A percentile compares a stretch with the other conserved stretches of the same genome.
phyloP scores from a whole-genome alignment of 2,329 filamentous ascomycete genomes.

The Aspergillus udagawae region DNA sequence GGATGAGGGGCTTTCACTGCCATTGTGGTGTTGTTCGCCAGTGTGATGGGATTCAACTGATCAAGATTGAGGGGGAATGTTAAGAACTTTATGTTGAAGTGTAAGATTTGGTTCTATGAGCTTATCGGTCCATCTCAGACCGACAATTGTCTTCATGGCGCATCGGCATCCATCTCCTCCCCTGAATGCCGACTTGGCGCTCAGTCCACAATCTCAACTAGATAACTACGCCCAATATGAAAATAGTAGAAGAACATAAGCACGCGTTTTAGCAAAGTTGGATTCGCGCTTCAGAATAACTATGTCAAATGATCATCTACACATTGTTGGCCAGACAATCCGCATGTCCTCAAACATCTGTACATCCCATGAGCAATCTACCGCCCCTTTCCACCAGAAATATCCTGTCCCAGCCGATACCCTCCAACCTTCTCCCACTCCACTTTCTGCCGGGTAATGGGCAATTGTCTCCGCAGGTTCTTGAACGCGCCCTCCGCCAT shows the following conservation, averaged over 20 bases:
- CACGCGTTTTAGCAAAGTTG: too few species aligned
- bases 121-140: background rate
- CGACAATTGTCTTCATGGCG: background rate
- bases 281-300: background rate
- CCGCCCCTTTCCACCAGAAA: slow-evolving; percentile 60
- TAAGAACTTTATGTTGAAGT: background rate
- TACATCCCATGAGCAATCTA: slow-evolving; percentile 3
- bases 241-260: too few species aligned
- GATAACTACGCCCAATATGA: background rate
- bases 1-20: background rate
- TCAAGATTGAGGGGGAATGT: background rate
- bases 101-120: background rate
- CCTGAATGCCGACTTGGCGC: background rate
- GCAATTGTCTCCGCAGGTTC: slow-evolving; percentile 82
- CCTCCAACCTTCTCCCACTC: slow-evolving; percentile 98
- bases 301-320: background rate
- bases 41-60: background rate
- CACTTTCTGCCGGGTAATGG: slow-evolving; percentile 96
- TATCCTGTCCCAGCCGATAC: slow-evolving; percentile 80
- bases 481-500: slow-evolving; percentile 96
- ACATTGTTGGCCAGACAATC: background rate
- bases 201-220: background rate
- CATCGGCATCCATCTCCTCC: background rate
- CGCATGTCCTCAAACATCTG: background rate
- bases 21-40: background rate